These are phyloP conservation scores for Akebia trifoliata DNA, from an alignment of 164 flowering plant genomes.

Conservation along the genomic window DNA sequence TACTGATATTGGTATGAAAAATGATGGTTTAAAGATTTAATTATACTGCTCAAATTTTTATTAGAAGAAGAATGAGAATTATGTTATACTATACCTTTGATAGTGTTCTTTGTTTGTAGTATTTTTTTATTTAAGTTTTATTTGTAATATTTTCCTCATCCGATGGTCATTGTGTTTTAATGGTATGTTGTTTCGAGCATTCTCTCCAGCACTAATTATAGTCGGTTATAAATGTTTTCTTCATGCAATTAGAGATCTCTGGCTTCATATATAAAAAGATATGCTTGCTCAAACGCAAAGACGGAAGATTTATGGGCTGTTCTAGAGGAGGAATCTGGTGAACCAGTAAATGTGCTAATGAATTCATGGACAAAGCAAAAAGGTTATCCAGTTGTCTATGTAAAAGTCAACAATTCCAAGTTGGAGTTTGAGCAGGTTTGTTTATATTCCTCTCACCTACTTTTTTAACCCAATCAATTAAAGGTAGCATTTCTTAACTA, in stretches of 20 bases:
- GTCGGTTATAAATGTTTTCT: slow-evolving; percentile 8
- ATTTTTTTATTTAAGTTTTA: too few relatives aligned
- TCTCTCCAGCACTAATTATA: slow-evolving; percentile 4
- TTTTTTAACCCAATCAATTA: not conserved
- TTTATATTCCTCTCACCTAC: not conserved
- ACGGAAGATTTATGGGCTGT: slow-evolving; percentile 95
- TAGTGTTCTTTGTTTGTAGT: too few relatives aligned
- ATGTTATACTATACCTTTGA: too few relatives aligned
- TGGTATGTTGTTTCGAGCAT: not conserved
- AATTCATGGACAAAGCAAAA: slow-evolving; percentile 91
- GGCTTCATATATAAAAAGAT: slow-evolving; percentile 72
- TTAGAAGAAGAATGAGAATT: too few relatives aligned
- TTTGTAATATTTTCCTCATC: too few relatives aligned
- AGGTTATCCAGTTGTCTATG: slow-evolving; percentile 92
- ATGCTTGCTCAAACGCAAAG: slow-evolving; percentile 81
- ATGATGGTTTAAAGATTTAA: too few relatives aligned
- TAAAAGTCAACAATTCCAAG: slow-evolving; percentile 47
- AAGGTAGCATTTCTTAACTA: too few relatives aligned
- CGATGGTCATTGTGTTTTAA: not conserved
- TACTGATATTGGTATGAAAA: too few relatives aligned
- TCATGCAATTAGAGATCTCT: slow-evolving; percentile 54
- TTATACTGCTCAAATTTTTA: too few relatives aligned
- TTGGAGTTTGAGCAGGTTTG: slow-evolving; percentile 89
- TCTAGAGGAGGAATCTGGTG: slow-evolving; percentile 84
- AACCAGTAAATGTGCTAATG: slow-evolving; percentile 86